Base-by-base conservation (phyloP, 805 yeast genomes). In the Barnettozyma sucrosica region DNA sequence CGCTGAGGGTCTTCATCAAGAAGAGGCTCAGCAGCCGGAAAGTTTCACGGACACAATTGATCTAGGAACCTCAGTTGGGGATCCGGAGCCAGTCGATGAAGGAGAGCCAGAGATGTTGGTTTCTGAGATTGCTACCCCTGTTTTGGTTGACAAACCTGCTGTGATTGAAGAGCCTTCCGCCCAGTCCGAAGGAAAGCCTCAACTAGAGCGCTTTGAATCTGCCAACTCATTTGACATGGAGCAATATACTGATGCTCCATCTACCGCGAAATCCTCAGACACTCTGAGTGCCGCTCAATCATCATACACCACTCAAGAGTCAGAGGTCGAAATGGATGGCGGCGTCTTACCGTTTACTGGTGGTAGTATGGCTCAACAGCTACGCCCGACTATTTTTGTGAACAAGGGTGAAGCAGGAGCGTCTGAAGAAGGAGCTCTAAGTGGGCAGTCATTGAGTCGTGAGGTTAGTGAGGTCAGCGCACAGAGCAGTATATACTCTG, bases 291-390 rank as follows among this genome's bases (percentile, higher is more conserved):
- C 49, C 5, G 53, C 49, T 2, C 55, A 55, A 14, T 55, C 63
- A 1, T 54, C 62, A 9, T 39, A 48, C 28, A 55, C 58, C 3
- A 55, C 63, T 4, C 52, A 46, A 3, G 58, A 51, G 9, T 45
- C 55, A n/a, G 56, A 50, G 7, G 24, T 28, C 6, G 59, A 52
- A 5, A 28, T 38, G 23, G 28, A 45, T 8, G 40, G 8, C 10
- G 43, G 10, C 0, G 18, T 13, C 14, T 36, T 47, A 33, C 23
- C 42, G 2, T 18, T 39, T 16, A 14, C 26, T 10, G 46, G 42
- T 10, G 32, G 36, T 14, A 39, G 54, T 20, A 71, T 76, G 74
- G 81, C 81, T 5, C 74, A 74, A 47, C 71, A 73, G 44, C 51
- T 76, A 19, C 69, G 79, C 45, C 67, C 76, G 5, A 67, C 68